A percentile compares a stretch with the other conserved stretches of the same genome.
These are phyloP conservation scores for Schizosaccharomyces versatilis DNA, from an alignment of 1,139 yeast species.

Conservation along the genomic window DNA sequence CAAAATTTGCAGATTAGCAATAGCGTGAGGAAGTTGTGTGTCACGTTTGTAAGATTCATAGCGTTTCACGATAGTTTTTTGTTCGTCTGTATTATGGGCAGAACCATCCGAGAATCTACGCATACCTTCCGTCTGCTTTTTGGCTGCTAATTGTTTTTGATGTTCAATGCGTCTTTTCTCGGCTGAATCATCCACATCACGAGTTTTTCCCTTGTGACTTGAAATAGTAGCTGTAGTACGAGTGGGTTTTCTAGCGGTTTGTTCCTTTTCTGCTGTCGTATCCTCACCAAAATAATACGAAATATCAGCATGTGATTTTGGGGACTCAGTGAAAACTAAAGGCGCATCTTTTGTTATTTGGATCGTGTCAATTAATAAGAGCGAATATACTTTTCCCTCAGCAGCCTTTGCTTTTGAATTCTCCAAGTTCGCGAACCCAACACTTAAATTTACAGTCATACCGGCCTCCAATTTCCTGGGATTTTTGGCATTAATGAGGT, in stretches of 20 bases:
- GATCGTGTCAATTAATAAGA: slow-evolving; percentile 66
- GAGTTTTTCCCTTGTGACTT: slow-evolving; percentile 40
- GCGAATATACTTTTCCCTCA: slow-evolving; percentile 35
- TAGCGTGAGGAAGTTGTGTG: slow-evolving; percentile 65
- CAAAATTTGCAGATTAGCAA: slow-evolving; percentile 64
- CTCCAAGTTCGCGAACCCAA: slow-evolving; percentile 51
- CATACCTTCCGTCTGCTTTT: slow-evolving; percentile 13
- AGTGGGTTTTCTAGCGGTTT: slow-evolving; percentile 3
- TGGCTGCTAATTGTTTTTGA: slow-evolving; percentile 32
- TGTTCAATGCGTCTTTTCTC: slow-evolving; percentile 66
- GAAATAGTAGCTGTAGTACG: slow-evolving; percentile 33
- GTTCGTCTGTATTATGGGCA: slow-evolving; percentile 42
- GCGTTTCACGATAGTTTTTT: slow-evolving; percentile 59
- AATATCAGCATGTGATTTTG: slow-evolving; percentile 50
- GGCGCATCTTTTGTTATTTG: slow-evolving; percentile 41
- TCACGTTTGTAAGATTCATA: slow-evolving; percentile 90
- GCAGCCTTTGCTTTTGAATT: slow-evolving; percentile 25
- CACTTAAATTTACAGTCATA: slow-evolving; percentile 49
- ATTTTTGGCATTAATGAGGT: slow-evolving; percentile 52
- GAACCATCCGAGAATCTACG: slow-evolving; percentile 16
- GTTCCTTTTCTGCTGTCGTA: slow-evolving; percentile 10
- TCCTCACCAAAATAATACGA: slow-evolving; percentile 64
- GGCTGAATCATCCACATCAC: slow-evolving; percentile 46
- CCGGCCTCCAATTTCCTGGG: slow-evolving; percentile 49
- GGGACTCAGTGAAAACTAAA: slow-evolving; percentile 46